Base-by-base conservation (phyloP, 73 alveolate genomes). In the Durusdinium trenchii region DNA sequence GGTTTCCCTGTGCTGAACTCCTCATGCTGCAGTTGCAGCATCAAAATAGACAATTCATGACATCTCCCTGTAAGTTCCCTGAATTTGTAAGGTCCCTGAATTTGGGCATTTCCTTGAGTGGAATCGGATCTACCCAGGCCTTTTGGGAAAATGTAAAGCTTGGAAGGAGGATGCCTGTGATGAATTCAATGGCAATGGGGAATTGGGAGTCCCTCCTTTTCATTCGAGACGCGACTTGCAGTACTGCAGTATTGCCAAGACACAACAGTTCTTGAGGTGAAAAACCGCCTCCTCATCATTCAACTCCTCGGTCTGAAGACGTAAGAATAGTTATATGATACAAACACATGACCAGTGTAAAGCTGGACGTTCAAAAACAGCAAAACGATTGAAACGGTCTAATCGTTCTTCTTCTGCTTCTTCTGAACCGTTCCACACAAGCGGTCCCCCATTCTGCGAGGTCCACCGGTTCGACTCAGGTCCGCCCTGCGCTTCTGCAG, bases 261-360 rank as follows among this genome's bases (percentile, higher is more conserved):
- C 5, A 42, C 60, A 45, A 61, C 89, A 78, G 62, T 78, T 78
- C 36, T 43, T 10, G 1, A 23, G 0, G 43, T 50, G 10, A 61
- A 42, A 78, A 61, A 78, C 45, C 26, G 89, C 89, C 64, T 78
- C 89, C 89, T 78, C 89, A 28, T 78, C 89, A 28, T 78, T 46
- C 43, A 78, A 50, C 61, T 42, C 89, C 30, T 43, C 20, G 42
- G 30, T 45, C 60, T 42, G 60, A 12, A 38, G 9, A 30, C n/a
- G 18, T 20, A 54, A 78, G 62, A n/a, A 78, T 5, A 47, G n/a
- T 38, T 47, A 6, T 3, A n/a, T 78, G 89, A 78, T 36, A 12
- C 46, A 9, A 2, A 42, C 43, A 43, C 89, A 28, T 35, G 62
- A 78, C 64, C 64, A 20, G 64, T 54, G 20, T 20, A 12, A 54